These are phyloP conservation scores for Prunus armeniaca DNA, from an alignment of 306 rosid genomes.

Conservation along the genomic window DNA sequence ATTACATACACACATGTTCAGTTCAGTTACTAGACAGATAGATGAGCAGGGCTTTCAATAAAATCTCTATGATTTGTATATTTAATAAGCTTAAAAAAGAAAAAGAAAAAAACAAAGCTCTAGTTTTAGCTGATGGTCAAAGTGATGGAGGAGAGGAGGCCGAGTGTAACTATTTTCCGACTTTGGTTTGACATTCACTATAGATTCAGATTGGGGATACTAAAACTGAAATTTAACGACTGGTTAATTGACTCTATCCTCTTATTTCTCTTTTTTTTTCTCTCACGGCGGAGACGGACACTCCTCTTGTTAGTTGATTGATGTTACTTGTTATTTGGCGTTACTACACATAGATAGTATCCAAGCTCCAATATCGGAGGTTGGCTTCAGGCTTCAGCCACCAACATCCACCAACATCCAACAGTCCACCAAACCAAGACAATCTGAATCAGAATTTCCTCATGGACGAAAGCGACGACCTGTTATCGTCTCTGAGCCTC, in stretches of 20 bases:
- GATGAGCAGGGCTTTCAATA: too few species aligned
- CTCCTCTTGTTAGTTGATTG: not conserved
- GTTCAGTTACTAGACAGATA: too few species aligned
- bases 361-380: not conserved
- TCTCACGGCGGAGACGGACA: not conserved
- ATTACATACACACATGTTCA: too few species aligned
- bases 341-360: not conserved
- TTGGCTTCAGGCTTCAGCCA: not conserved
- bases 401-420: not conserved
- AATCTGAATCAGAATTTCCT: not conserved
- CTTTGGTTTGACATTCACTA: too few species aligned
- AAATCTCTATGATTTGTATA: too few species aligned
- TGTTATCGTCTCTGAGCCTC: not conserved
- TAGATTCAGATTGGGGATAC: too few species aligned
- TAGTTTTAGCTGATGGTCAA: not conserved
- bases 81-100: too few species aligned
- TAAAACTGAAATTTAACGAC: too few species aligned
- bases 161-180: too few species aligned
- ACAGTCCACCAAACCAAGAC: not conserved
- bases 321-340: not conserved
- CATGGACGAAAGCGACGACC: conserved; percentile 16
- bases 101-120: too few species aligned
- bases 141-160: not conserved
- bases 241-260: too few species aligned
- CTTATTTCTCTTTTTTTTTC: too few species aligned